Evolutionary conservation across 257 asterid genomes (phyloP).

Genomic region (Solanum phureja): DNA sequence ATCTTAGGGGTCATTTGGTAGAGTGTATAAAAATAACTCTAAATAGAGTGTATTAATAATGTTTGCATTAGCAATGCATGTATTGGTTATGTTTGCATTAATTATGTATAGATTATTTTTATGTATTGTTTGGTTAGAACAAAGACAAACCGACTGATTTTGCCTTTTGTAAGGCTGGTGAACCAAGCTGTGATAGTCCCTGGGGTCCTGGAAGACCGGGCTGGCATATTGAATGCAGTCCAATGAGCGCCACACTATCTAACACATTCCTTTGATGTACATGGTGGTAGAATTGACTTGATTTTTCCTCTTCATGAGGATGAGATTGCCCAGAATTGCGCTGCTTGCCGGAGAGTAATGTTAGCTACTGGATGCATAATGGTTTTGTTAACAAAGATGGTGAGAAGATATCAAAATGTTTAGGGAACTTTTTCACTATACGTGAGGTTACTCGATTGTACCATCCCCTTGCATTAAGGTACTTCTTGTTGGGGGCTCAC

Average conservation of each 20-base stretch:
- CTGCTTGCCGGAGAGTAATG: conserved; percentile 68
- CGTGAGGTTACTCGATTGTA: conserved; percentile 60
- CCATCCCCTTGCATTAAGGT: conserved; percentile 77
- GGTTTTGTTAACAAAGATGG: conserved; percentile 59
- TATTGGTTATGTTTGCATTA: too few relatives aligned
- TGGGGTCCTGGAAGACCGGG: conserved; percentile 93
- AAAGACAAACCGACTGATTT: conserved; percentile 66
- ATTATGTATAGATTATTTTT: too few relatives aligned
- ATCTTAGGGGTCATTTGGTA: too few relatives aligned
- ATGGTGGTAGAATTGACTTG: conserved; percentile 90
- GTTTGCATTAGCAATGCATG: too few relatives aligned
- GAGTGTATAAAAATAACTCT: too few relatives aligned
- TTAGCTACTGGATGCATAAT: conserved; percentile 67
- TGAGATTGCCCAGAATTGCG: conserved; percentile 72
- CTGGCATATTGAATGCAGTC: conserved; percentile 87
- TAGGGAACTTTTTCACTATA: conserved; percentile 70
- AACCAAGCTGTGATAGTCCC: conserved; percentile 73
- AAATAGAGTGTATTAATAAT: too few relatives aligned
- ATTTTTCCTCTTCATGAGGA: conserved; percentile 63
- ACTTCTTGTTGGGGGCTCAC: conserved; percentile 66
- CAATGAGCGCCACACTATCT: conserved; percentile 80
- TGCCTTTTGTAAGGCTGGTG: conserved; percentile 81
- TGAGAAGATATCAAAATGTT: conserved; percentile 68
- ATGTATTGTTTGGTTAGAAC: conserved; percentile 8
- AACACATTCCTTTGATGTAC: conserved; percentile 60